Percentiles rank a stretch among this genome's conserved stretches.
Conservation (phyloP, 1,139 yeast species). For the Debaryomyces nepalensis region DNA sequence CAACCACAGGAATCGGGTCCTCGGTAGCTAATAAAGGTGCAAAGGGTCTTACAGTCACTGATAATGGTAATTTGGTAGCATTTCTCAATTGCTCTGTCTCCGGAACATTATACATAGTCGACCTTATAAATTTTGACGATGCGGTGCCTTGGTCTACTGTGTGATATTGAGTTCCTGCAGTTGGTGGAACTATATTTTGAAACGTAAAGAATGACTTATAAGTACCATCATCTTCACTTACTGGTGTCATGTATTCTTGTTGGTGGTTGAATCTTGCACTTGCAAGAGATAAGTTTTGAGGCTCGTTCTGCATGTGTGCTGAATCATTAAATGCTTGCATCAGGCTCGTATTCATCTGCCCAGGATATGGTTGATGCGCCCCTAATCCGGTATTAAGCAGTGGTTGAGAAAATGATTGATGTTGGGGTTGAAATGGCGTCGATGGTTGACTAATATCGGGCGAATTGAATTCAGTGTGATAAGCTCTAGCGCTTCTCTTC, state of each 20-base stretch:
- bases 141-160: conserved; percentile 85
- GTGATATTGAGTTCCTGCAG: conserved; percentile 72
- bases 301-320: conserved; percentile 9
- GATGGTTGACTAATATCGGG: conserved; percentile 15
- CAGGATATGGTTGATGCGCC: conserved; percentile 11
- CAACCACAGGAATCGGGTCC: conserved; percentile 69
- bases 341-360: conserved; percentile 4
- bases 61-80: conserved; percentile 79
- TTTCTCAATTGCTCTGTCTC: conserved; percentile 70
- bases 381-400: conserved; percentile 15
- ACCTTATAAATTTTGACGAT: conserved; percentile 76
- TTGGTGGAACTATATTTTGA: conserved; percentile 79
- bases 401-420: conserved; percentile 11
- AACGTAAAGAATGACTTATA: conserved; percentile 65
- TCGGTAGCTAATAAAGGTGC: conserved; percentile 60
- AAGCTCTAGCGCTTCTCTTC: conserved; percentile 52
- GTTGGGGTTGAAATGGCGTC: conserved; percentile 11
- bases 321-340: neutral
- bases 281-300: conserved; percentile 50
- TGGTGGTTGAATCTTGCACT: conserved; percentile 61
- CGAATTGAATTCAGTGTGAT: conserved; percentile 36
- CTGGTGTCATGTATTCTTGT: conserved; percentile 42
- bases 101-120: conserved; percentile 86
- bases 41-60: conserved; percentile 82
- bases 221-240: conserved; percentile 23